These are phyloP conservation scores for Talaromyces marneffei DNA, from an alignment of 2,329 filamentous ascomycete genomes.

Conservation along the genomic window DNA sequence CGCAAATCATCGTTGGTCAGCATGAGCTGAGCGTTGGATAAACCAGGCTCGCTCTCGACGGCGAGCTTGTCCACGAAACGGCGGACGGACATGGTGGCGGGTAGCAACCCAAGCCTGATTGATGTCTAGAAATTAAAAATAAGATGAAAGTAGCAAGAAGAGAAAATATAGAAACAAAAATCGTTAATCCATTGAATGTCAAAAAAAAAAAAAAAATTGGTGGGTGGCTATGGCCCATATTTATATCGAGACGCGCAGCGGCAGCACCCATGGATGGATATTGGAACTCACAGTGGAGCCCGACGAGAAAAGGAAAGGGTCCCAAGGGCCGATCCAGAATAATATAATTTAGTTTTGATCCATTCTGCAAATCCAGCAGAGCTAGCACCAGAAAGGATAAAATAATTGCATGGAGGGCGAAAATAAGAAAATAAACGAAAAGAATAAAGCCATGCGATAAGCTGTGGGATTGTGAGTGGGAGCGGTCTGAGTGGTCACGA, in stretches of 20 bases:
- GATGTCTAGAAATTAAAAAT: background rate
- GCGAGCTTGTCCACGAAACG: constrained; percentile 53
- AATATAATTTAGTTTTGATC: background rate
- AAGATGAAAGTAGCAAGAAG: background rate
- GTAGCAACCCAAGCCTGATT: background rate
- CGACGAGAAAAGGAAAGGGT: background rate
- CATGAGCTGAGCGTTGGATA: constrained; percentile 76
- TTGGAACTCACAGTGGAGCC: background rate
- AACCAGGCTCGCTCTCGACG: constrained; percentile 67
- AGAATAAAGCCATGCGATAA: background rate
- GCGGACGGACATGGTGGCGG: constrained; percentile 14
- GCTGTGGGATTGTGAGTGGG: background rate
- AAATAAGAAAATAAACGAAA: background rate
- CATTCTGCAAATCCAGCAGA: background rate
- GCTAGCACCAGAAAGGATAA: background rate
- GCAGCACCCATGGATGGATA: no score
- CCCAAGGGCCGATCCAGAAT: background rate
- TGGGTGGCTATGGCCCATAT: background rate
- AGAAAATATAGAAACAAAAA: background rate
- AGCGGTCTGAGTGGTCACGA: background rate
- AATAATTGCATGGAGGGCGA: background rate
- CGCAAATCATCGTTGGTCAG: constrained; percentile 80
- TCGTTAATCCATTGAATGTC: background rate
- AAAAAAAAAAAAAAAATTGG: background rate
- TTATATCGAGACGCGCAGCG: no score